Evolutionary conservation across 164 flowering plant species (phyloP).

Genomic region (Magnolia changhungtana): DNA sequence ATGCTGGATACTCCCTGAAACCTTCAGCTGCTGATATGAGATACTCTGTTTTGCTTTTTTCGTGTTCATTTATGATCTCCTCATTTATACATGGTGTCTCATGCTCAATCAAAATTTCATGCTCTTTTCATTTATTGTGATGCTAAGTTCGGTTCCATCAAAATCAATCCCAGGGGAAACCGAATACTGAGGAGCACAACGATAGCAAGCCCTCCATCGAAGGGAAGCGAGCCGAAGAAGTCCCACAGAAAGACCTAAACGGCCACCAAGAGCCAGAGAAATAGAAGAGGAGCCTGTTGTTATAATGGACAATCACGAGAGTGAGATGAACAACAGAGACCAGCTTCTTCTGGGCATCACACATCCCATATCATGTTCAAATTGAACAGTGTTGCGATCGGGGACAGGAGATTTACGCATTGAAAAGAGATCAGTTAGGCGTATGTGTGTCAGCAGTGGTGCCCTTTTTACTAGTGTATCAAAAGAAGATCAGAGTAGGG

Average conservation of each 20-base stretch:
- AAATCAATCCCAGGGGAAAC: slow-evolving; percentile 33
- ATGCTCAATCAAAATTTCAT: not conserved
- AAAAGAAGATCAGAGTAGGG: not conserved
- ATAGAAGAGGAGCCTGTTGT: not conserved
- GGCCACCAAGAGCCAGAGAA: not conserved
- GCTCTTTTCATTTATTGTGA: not conserved
- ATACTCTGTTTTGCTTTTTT: too few species aligned
- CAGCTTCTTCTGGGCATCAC: not conserved
- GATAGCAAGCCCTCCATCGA: slow-evolving; percentile 8
- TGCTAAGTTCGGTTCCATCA: not conserved
- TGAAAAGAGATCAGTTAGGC: not conserved
- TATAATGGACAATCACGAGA: too few species aligned
- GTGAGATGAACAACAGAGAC: not conserved
- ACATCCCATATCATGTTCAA: not conserved
- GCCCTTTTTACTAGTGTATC: not conserved
- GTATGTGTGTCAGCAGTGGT: not conserved
- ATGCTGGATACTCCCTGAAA: not conserved
- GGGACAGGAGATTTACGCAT: not conserved
- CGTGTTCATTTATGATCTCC: too few species aligned
- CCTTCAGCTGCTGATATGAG: not conserved
- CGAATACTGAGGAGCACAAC: slow-evolving; percentile 25
- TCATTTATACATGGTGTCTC: not conserved
- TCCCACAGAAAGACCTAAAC: slow-evolving; percentile 5
- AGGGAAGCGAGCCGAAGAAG: slow-evolving; percentile 6
- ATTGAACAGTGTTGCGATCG: not conserved